Percentiles rank a stretch among this genome's conserved stretches.
phyloP scores from a whole-genome alignment of 305 asterid species.

The Fraxinus dipetala region DNA sequence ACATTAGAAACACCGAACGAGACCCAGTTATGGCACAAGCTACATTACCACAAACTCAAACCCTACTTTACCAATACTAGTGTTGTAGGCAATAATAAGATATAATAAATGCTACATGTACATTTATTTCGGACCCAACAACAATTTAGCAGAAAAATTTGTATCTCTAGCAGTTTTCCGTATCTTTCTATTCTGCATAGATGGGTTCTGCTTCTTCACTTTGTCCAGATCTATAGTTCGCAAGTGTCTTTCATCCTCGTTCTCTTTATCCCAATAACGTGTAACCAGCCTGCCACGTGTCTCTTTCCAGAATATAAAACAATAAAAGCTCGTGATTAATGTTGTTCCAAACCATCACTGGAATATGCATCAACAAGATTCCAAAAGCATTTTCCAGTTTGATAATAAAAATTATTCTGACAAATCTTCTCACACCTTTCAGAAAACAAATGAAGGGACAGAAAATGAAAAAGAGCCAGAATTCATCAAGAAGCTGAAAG shows the following conservation, averaged over 20 bases:
- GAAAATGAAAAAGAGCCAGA: conserved; percentile 5
- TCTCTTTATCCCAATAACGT: background rate
- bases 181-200: background rate
- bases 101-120: background rate
- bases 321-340: background rate
- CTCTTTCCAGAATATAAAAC: background rate
- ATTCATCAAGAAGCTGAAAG: conserved; percentile 8
- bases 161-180: background rate
- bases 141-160: background rate
- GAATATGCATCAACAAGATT: background rate
- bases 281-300: background rate
- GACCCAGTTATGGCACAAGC: background rate
- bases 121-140: background rate
- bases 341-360: background rate
- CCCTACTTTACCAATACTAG: background rate
- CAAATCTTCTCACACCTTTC: conserved; percentile 14
- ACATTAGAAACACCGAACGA: background rate
- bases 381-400: background rate
- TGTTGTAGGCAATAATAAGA: background rate
- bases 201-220: background rate
- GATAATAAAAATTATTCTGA: background rate
- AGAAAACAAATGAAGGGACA: background rate
- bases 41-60: background rate
- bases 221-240: background rate
- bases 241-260: background rate